Evolutionary conservation across 1,284 basidiomycete species (phyloP).

Genomic region (Cronartium quercuum): DNA sequence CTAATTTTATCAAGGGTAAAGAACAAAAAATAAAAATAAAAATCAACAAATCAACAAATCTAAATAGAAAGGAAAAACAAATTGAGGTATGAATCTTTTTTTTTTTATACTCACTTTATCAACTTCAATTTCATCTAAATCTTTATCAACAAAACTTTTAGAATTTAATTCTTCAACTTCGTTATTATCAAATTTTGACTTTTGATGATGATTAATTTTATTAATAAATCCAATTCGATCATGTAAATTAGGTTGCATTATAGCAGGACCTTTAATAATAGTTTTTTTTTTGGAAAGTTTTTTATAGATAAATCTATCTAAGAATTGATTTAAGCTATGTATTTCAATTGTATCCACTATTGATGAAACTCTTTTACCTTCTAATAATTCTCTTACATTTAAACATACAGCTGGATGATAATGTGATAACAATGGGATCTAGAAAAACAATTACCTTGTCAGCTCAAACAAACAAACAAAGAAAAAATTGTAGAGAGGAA

Average conservation of each 20-base stretch:
- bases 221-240: constrained; percentile 48
- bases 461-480: not conserved
- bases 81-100: not conserved
- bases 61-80: not conserved
- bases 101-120: constrained; percentile 6
- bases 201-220: constrained; percentile 50
- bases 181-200: constrained; percentile 58
- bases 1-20: constrained; percentile 49
- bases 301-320: constrained; percentile 85
- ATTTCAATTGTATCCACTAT: constrained; percentile 70
- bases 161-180: constrained; percentile 57
- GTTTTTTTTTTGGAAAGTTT: constrained; percentile 76
- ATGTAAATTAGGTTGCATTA: constrained; percentile 89
- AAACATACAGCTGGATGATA: constrained; percentile 87
- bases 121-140: constrained; percentile 70
- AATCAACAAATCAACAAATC: constrained; percentile 49
- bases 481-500: not conserved
- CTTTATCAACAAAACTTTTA: constrained; percentile 69
- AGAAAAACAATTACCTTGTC: constrained; percentile 1
- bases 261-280: constrained; percentile 65
- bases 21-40: constrained; percentile 63
- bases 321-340: constrained; percentile 86
- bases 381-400: constrained; percentile 71
- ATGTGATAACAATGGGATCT: constrained; percentile 74
- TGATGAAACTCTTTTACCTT: constrained; percentile 63